These are phyloP conservation scores for Nepenthes alata DNA, from an alignment of 179 eudicot genomes.

Conservation along the genomic window DNA sequence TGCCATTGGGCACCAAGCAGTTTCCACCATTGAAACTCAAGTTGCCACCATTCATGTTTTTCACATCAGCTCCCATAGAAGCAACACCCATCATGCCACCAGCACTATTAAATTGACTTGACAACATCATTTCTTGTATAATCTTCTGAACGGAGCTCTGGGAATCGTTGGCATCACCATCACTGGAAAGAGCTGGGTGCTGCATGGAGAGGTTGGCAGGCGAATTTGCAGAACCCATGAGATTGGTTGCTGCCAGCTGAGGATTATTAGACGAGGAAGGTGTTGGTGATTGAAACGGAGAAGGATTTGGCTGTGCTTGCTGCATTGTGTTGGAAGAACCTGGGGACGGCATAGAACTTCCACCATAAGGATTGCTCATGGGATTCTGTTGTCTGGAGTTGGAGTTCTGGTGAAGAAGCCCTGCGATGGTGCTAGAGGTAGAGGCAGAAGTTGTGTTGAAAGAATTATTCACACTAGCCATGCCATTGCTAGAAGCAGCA, in stretches of 20 bases:
- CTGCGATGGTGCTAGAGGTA: conserved; percentile 44
- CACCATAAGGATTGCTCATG: conserved; percentile 33
- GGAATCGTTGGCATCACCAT: conserved; percentile 47
- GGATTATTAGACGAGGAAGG: conserved; percentile 36
- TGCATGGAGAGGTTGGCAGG: conserved; percentile 33
- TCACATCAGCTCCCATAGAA: conserved; percentile 38
- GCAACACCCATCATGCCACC: conserved; percentile 36
- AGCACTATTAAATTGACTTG: conserved; percentile 38
- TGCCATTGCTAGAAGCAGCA: conserved; percentile 43
- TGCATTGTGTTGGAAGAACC: too few species aligned
- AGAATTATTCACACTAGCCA: conserved; percentile 35
- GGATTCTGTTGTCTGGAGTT: conserved; percentile 51
- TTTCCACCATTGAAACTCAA: conserved; percentile 23
- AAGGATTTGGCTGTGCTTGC: not conserved
- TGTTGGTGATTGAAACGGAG: conserved; percentile 52
- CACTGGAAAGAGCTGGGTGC: conserved; percentile 34
- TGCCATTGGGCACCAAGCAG: conserved; percentile 33
- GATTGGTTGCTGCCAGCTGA: conserved; percentile 4
- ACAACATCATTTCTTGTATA: conserved; percentile 69
- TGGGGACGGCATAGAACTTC: conserved; percentile 29
- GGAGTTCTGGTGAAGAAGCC: conserved; percentile 72
- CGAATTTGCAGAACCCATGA: conserved; percentile 15
- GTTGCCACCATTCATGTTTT: conserved; percentile 25
- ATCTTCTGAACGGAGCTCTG: conserved; percentile 80
- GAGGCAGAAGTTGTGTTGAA: conserved; percentile 32